Evolutionary conservation across 202 grass and related monocot species (phyloP), one percentile per base, ranked within the genome.

Genomic region (Alloteropsis angusta): DNA sequence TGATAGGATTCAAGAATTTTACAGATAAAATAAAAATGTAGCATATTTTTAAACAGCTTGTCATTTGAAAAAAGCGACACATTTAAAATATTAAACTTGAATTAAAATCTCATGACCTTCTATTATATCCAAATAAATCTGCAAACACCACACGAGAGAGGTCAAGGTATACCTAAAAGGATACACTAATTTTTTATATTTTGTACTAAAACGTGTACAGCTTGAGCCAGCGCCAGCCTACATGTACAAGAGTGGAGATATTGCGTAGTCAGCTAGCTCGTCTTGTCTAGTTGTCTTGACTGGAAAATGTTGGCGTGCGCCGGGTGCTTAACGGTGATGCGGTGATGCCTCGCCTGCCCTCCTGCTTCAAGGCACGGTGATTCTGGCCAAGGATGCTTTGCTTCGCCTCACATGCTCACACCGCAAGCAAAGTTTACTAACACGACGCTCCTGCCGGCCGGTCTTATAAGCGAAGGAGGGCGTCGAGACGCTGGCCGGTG

Each of bases 371-470:
- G 85, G 72, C 46, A 71, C 42, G 39, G 46, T 32, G 32, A 64
- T 76, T 71, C 74, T 21, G 23, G 12, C 28, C 28, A 18, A 7
- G 58, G 28, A 22, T 85, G 60, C 83, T 47, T 85, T 85, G 4
- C 83, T 74, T 85, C 38, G 47, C 22, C n/a, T n/a, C n/a, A n/a
- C n/a, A n/a, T n/a, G n/a, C 48, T 17, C 37, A 9, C 38, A 28
- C n/a, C n/a, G 59, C 26, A 65, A 83, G 6, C 53, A 16, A 37
- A 15, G 13, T 4, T 54, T 22, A 54, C 41, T 2, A 0, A 30
- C 65, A 26, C 12, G 15, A 37, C 21, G 42, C 4, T 72, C 21
- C 54, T 0, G 38, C 38, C 16, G 39, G 1, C 34, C 19, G 38
- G 38, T 26, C 41, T 3, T 79, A 55, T 59, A 80, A 30, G 12